phyloP scores from a whole-genome alignment of 371 early-diverging fungal species.

The Mortierella sp. region DNA sequence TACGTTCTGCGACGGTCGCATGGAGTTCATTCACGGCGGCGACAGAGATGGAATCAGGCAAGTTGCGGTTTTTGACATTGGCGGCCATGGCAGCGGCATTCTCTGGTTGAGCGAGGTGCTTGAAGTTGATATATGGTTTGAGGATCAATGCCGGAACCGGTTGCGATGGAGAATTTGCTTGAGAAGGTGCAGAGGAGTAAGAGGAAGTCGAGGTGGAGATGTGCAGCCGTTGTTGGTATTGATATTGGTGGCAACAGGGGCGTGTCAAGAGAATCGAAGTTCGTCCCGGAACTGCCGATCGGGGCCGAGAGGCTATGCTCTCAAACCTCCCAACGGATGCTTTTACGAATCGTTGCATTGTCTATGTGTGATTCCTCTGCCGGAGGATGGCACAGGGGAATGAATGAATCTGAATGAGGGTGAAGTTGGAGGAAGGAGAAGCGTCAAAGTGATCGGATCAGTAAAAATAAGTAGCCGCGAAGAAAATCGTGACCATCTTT shows the following conservation, averaged over 20 bases:
- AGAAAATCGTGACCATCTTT: no score
- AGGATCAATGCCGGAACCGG: constrained; percentile 31
- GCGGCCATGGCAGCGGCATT: constrained; percentile 20
- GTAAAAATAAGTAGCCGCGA: no score
- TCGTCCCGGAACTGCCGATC: no score
- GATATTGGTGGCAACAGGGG: not conserved
- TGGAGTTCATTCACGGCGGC: constrained; percentile 25
- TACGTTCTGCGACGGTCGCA: constrained; percentile 15
- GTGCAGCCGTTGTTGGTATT: not conserved
- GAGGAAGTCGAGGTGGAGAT: not conserved
- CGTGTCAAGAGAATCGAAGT: no score
- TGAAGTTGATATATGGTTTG: constrained; percentile 53
- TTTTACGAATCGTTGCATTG: no score
- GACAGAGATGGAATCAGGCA: constrained; percentile 39
- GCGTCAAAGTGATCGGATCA: no score
- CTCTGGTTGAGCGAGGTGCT: constrained; percentile 33
- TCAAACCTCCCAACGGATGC: no score
- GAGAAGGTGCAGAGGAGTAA: not conserved
- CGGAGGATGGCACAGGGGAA: no score
- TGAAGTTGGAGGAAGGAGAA: no score
- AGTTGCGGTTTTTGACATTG: constrained; percentile 41
- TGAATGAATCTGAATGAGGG: no score
- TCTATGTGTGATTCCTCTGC: no score
- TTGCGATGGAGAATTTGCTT: constrained; percentile 2
- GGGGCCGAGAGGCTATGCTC: no score